Conservation (phyloP, 768 basidiomycete species). For the Boletus rufocinnamomeus region DNA sequence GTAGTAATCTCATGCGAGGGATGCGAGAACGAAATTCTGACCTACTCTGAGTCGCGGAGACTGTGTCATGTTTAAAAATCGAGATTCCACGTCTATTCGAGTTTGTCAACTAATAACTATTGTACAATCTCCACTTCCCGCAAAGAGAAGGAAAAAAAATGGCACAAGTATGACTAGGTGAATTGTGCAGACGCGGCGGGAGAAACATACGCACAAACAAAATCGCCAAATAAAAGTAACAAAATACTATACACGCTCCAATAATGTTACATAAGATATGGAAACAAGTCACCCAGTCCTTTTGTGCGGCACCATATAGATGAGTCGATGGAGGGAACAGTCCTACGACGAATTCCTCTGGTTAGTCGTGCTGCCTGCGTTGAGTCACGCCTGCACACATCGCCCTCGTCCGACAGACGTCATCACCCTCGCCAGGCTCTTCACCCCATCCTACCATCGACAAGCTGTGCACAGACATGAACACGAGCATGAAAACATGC, state of each 20-base stretch:
- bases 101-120: not conserved
- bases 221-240: no score
- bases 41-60: not conserved
- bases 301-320: conserved; percentile 15
- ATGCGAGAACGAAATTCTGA: not conserved
- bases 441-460: no score
- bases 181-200: not conserved
- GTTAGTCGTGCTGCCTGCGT: conserved; percentile 32
- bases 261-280: conserved; percentile 30
- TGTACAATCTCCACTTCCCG: not conserved
- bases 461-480: no score
- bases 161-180: not conserved
- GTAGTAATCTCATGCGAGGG: no score
- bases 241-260: no score
- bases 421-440: no score
- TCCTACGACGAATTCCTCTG: conserved; percentile 25
- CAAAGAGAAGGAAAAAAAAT: not conserved
- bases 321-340: conserved; percentile 13
- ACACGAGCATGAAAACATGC: no score
- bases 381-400: no score
- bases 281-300: conserved; percentile 24
- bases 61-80: not conserved
- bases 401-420: no score
- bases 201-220: conserved; percentile 25
- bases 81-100: not conserved